Percentiles rank a stretch among this genome's conserved stretches.
Evolutionary conservation across 148 eudicot species (phyloP).

Genomic region (Vaccinium corymbosum): DNA sequence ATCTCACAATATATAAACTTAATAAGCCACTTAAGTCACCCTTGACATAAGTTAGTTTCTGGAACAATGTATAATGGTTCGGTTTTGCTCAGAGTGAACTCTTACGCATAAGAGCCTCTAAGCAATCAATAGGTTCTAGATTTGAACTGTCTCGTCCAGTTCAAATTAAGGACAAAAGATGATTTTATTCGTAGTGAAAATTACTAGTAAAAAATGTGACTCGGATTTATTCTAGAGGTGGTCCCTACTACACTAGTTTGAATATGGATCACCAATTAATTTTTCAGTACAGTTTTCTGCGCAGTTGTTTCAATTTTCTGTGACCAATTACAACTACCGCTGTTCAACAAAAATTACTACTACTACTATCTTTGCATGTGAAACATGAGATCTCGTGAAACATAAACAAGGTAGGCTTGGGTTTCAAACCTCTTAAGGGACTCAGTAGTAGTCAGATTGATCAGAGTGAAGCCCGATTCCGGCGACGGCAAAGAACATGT

Average conservation of each 20-base stretch:
- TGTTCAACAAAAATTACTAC: too few relatives aligned
- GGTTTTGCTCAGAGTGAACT: too few relatives aligned
- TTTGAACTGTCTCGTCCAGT: too few relatives aligned
- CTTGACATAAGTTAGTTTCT: too few relatives aligned
- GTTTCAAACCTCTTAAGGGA: conserved; percentile 28
- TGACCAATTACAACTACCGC: background rate
- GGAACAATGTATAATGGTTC: too few relatives aligned
- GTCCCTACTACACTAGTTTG: background rate
- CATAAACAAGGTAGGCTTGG: background rate
- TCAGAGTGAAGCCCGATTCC: conserved; percentile 16
- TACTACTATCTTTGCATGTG: background rate
- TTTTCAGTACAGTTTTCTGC: background rate
- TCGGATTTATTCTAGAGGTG: background rate
- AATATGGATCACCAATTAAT: background rate
- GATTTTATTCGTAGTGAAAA: background rate
- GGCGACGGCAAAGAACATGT: conserved; percentile 39
- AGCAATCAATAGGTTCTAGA: too few relatives aligned
- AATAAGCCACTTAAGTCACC: too few relatives aligned
- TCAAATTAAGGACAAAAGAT: too few relatives aligned
- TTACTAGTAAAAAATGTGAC: background rate
- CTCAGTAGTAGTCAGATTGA: conserved; percentile 19
- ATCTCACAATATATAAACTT: too few relatives aligned
- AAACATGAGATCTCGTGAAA: background rate
- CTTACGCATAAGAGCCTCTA: too few relatives aligned
- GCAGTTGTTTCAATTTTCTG: background rate